Base-by-base conservation (phyloP, 208 protist genomes). In the Trypanosoma brucei region DNA sequence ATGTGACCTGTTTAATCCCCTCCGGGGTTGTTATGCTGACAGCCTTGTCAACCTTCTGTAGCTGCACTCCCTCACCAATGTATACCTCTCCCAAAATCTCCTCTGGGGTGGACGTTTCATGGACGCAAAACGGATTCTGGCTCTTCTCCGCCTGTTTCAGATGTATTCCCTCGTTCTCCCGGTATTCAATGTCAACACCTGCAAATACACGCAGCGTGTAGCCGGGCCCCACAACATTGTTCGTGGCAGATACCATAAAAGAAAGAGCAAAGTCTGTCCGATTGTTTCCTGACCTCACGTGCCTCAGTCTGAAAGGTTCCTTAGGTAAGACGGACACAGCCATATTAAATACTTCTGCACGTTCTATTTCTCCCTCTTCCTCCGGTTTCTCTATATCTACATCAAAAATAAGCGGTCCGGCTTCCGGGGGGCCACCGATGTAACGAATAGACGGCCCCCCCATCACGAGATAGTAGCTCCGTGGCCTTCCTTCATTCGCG, bases 341-440 rank as follows among this genome's bases (percentile, higher is more conserved):
- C 3, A 88, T 55, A 22, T 81, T 66, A 3, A 88, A 59, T 14
- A 68, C 82, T 34, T 86, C 75, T 0, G 84, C 78, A 38, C 61
- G 81, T 39, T 86, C 70, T 0, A 89, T 61, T 9, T 51, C 35
- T 9, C 74, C 63, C 13, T 75, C 69, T 11, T 81, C 76, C n/a
- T 72, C 79, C 50, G 75, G 62, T 22, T 71, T 67, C 53, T 84
- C 74, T 42, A 75, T 52, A 2, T 83, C 70, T 0, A 86, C 68
- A 55, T 88, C 65, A 68, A 84, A 88, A 31, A 92, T 71, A 14
- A 88, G 67, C 9, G 85, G 85, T 13, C 81, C 85, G 35, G 57
- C 56, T 6, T 55, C 35, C 1, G 68, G 7, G 35, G 59, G 65
- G 5, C 76, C 68, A 36, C 75, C 67, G 37, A 45, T 58, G 62